Evolutionary conservation across 208 protist genomes (phyloP), one percentile per base, ranked within the genome.

Genomic region (Leishmania arabica): DNA sequence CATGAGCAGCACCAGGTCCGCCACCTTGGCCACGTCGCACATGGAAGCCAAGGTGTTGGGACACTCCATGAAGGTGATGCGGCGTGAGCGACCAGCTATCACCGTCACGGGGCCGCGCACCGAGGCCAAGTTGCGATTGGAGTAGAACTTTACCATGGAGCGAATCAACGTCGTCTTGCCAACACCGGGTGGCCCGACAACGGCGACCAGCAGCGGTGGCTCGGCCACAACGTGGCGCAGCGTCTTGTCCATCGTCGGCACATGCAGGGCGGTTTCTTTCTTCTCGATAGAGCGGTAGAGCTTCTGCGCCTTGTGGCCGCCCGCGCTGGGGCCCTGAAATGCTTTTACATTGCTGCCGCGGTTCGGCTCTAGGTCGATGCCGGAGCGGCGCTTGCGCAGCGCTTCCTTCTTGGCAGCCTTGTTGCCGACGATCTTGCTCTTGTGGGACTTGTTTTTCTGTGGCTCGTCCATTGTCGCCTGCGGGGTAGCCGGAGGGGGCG

Each of bases 41-140:
- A 99, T 99, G 40, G 99, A 91, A 73, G 99, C 98, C 24, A 99
- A 82, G 72, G 99, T 98, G 86, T 99, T 99, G 2, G 96, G 96
- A 84, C 98, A 99, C 84, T 99, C 99, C 66, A 99, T 78, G 75
- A 99, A 99, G 4, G 99, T 99, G 47, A 99, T 89, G 75, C 99
- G 95, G 58, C 98, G 93, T 60, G 84, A 91, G 19, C 85, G 84
- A 66, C 98, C 98, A 0, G 99, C 95, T 27, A 99, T 93, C 40
- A 99, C 93, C 9, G 99, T 99, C 79, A 99, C 96, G 37, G 99
- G 99, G 21, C 99, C 99, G 9, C 96, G 97, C 42, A 99, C 88
- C 1, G 95, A 88, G 21, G 94, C 93, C 53, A 99, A 40, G 51
- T 95, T 99, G 31, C 98, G 96, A 66, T 94, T 91, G 47, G 98